Evolutionary conservation across 257 asterid genomes (phyloP).

Genomic region (Plectranthus barbatus): DNA sequence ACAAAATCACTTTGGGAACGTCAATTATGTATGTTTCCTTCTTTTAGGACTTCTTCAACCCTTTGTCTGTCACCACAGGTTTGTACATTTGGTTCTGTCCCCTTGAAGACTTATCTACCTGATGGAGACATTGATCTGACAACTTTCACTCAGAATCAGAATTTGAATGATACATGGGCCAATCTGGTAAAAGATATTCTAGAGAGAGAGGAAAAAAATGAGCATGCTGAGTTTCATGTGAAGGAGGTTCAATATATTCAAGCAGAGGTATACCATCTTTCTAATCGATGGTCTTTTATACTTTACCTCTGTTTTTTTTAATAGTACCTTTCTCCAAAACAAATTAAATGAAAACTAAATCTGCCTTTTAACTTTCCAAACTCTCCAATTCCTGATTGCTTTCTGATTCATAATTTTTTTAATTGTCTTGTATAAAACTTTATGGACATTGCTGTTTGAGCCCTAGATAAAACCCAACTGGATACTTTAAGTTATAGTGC

Average conservation of each 20-base stretch:
- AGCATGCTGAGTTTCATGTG: constrained; percentile 75
- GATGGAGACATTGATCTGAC: constrained; percentile 94
- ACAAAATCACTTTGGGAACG: too few relatives aligned
- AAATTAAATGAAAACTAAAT: too few relatives aligned
- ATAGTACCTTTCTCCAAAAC: too few relatives aligned
- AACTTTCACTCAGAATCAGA: constrained; percentile 60
- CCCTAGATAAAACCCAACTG: not conserved
- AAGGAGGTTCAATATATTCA: constrained; percentile 94
- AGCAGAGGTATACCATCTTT: constrained; percentile 56
- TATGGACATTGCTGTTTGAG: not conserved
- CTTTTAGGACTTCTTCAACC: not conserved
- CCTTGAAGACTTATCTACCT: constrained; percentile 88
- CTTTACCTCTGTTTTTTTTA: not conserved
- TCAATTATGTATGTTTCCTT: too few relatives aligned
- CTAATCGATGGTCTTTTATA: not conserved
- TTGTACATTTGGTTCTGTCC: constrained; percentile 85
- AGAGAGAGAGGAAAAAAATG: constrained; percentile 70
- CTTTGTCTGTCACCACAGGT: constrained; percentile 36
- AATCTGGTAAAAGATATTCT: constrained; percentile 68
- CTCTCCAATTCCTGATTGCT: not conserved
- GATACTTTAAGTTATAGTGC: too few relatives aligned
- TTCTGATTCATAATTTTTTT: not conserved
- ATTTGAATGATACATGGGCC: constrained; percentile 72
- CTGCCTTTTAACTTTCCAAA: not conserved
- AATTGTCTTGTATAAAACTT: not conserved